Evolutionary conservation across 2,329 filamentous ascomycete genomes (phyloP).

Genomic region (Aspergillus sergii): DNA sequence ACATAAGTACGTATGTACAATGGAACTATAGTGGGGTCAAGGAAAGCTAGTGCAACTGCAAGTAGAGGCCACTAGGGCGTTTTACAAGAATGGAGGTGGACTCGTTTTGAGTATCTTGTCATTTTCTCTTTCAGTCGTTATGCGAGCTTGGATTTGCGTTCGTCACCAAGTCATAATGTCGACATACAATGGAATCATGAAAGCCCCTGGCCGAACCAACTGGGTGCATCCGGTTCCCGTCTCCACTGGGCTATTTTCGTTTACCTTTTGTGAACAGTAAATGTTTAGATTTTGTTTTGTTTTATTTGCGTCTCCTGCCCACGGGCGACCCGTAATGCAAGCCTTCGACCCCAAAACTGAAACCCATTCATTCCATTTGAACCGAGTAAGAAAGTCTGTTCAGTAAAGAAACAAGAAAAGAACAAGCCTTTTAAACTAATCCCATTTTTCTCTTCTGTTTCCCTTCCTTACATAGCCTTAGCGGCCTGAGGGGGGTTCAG

Average conservation of each 20-base stretch:
- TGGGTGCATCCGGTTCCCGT: neutral
- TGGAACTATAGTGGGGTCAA: neutral
- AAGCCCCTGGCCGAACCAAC: neutral
- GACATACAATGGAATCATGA: slow-evolving; percentile 2
- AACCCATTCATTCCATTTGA: slow-evolving; percentile 30
- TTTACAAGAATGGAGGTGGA: neutral
- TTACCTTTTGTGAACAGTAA: slow-evolving; percentile 9
- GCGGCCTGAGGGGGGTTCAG: slow-evolving; percentile 81
- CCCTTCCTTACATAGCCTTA: slow-evolving; percentile 57
- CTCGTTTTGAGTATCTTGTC: slow-evolving; percentile 5
- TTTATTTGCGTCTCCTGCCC: slow-evolving; percentile 19
- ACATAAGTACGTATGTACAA: neutral
- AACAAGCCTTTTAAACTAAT: slow-evolving; percentile 40
- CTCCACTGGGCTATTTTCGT: slow-evolving; percentile 1
- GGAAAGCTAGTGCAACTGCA: neutral
- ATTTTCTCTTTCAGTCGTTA: slow-evolving; percentile 11
- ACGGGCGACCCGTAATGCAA: slow-evolving; percentile 14
- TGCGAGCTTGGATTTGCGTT: neutral
- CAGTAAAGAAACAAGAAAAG: slow-evolving; percentile 38
- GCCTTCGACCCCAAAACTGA: slow-evolving; percentile 25
- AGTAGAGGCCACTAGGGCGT: neutral
- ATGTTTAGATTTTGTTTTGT: slow-evolving; percentile 18
- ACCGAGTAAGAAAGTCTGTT: slow-evolving; percentile 32
- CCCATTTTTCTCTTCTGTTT: slow-evolving; percentile 39
- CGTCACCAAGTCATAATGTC: slow-evolving; percentile 2